Conservation (phyloP, 1,284 basidiomycete species). For the Cystobasidium slooffiae region DNA sequence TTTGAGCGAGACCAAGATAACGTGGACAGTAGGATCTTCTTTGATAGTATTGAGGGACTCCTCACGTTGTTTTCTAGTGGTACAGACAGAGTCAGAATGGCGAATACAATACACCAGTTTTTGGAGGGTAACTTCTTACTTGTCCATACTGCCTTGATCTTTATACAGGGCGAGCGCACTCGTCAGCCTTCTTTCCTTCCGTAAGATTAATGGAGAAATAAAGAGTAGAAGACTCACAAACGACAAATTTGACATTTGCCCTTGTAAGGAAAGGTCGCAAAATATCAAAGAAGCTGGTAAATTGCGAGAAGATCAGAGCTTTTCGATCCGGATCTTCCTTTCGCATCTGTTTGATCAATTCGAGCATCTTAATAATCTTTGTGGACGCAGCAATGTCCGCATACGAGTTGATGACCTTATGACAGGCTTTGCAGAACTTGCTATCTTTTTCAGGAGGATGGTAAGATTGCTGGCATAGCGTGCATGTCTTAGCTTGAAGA, state of each 20-base stretch:
- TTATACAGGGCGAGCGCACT: too few species aligned
- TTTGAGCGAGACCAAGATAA: slow-evolving; percentile 96
- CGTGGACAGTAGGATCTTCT: slow-evolving; percentile 63
- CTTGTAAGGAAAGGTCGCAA: slow-evolving; percentile 78
- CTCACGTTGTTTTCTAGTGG: slow-evolving; percentile 77
- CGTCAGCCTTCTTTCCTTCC: background rate
- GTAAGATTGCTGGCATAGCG: slow-evolving; percentile 18
- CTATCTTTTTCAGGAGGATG: background rate
- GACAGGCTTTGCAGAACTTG: slow-evolving; percentile 15
- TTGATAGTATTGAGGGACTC: slow-evolving; percentile 63
- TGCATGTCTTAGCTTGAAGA: slow-evolving; percentile 46
- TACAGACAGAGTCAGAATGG: slow-evolving; percentile 61
- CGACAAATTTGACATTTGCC: slow-evolving; percentile 71
- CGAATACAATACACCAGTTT: background rate
- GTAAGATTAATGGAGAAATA: background rate
- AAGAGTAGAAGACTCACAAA: slow-evolving; percentile 68
- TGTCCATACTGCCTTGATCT: slow-evolving; percentile 49
- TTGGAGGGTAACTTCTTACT: background rate
- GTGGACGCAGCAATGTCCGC: slow-evolving; percentile 56
- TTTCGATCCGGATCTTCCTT: slow-evolving; percentile 60
- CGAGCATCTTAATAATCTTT: slow-evolving; percentile 84
- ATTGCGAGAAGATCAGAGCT: slow-evolving; percentile 80
- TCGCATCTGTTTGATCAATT: slow-evolving; percentile 72
- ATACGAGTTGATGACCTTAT: slow-evolving; percentile 12
- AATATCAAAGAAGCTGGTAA: slow-evolving; percentile 86